Base-by-base conservation (phyloP, 192 early-diverging fungal species). In the Podila verticillata region DNA sequence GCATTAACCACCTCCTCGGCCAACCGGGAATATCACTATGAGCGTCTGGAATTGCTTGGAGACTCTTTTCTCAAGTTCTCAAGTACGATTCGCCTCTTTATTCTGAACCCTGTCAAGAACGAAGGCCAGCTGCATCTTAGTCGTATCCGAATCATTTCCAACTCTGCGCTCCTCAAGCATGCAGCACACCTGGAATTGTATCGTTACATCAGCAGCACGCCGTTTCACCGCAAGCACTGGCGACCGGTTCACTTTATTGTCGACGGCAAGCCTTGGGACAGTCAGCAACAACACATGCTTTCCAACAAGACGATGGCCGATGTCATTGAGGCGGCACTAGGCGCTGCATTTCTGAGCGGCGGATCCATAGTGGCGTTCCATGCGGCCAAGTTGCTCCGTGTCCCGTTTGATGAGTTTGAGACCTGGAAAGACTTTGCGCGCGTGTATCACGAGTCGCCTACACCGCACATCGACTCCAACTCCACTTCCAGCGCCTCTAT, bases 301-400 rank as follows among this genome's bases (percentile, higher is more conserved):
- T 93, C 92, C 5, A 91, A 95, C 65, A 98, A 98, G 59, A 90
- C 91, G 0, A 73, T 96, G 32, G 96, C 96, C 0, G 96, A 98
- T 84, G 79, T 92, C 36, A 86, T 98, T 2, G 96, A 98, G 73
- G 91, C 96, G 0, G 82, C 93, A 7, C 74, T 98, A 22, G 96
- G 95, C 0, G 96, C 93, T 0, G 85, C 92, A 0, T 90, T 89
- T 57, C 60, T 93, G 7, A 87, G 89, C 36, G 86, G 87, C 39
- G 87, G 89, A 4, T 58, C 86, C 5, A 84, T 84, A 24, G 79
- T 73, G 5, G 93, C 88, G 0, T 69, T 94, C 26, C 61, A 68
- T 20, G 77, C 84, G 4, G 91, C 91, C 1, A 88, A 87, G 49
- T 71, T 88, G 5, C 59, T 94, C 62, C 83, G 84, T 17, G 65